Base-by-base conservation (phyloP, 139 green algal genomes). In the Chlamydomonas sp. region DNA sequence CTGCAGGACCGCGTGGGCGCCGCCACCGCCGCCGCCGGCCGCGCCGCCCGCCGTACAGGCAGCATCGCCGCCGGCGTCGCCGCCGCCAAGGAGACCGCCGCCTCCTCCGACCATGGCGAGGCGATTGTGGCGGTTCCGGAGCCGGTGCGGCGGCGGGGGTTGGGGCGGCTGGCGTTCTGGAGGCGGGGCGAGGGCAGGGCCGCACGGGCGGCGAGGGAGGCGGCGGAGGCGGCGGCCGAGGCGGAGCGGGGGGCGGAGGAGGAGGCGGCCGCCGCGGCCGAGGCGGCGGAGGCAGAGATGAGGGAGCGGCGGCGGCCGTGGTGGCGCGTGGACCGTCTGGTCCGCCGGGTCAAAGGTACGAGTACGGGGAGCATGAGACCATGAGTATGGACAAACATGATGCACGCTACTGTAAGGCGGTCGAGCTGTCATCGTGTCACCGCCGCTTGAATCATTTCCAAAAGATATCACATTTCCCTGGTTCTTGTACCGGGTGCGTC, bases 281-380 rank as follows among this genome's bases (percentile, higher is more conserved):
- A 5, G 18, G 20, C 59, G 6, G 57, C 63, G 68, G 20, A 17
- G 68, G 68, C 10, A 4, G 80, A 6, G 58, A 14, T 58, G 60
- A 59, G 31, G 79, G 58, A 58, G 60, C 4, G 57, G 61, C 49
- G 4, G 60, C 71, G 58, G 82, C 82, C 64, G n/a, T 86, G 82
- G 82, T 86, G 82, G 82, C 82, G 82, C 0, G 4, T 86, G 60
- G 82, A 86, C 61, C 68, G 59, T n/a, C 61, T 18, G 20, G 15
- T 80, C 20, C 69, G 59, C 2, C 67, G 82, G 0, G 20, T 71
- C 3, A 86, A 86, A 20, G 60, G 82, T 79, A 49, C 15, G 74
- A n/a, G 1, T 2, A 2, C 6, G 5, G 8, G 1, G 5, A 5
- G 3, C 4, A 4, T 7, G 3, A 77, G 20, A 18, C 2, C 59